Percentiles rank a stretch among this genome's conserved stretches.
These are phyloP conservation scores for Apophysomyces ossiformis DNA, from an alignment of 371 early-diverging fungal species.

Conservation along the genomic window DNA sequence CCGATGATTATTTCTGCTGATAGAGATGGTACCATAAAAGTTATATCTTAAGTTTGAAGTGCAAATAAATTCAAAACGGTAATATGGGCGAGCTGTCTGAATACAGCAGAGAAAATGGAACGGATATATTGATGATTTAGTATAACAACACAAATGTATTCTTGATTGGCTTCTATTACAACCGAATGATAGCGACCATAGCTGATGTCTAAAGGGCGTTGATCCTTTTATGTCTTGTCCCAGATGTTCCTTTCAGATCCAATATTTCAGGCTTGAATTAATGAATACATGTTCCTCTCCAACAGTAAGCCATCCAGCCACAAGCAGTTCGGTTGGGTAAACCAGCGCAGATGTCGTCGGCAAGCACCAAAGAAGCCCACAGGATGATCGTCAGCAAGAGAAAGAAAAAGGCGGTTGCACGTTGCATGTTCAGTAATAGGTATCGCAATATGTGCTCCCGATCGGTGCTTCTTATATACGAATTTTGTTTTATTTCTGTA, in stretches of 20 bases:
- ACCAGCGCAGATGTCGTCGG: background rate
- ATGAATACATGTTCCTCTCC: background rate
- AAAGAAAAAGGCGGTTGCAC: no score
- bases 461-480: no score
- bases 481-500: no score
- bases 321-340: background rate
- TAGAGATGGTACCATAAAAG: slow-evolving; percentile 83
- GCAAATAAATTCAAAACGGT: background rate
- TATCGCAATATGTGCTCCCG: no score
- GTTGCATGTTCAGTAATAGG: no score
- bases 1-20: slow-evolving; percentile 81
- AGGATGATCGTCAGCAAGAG: background rate
- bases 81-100: background rate
- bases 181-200: no score
- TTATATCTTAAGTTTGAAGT: slow-evolving; percentile 47
- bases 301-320: background rate
- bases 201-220: no score
- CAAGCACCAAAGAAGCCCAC: background rate
- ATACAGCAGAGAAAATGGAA: background rate
- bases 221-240: no score
- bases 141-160: background rate
- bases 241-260: no score
- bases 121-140: background rate
- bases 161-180: background rate
- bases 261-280: background rate